Base-by-base conservation (phyloP, 129 eudicot genomes). In the Calendula officinalis region DNA sequence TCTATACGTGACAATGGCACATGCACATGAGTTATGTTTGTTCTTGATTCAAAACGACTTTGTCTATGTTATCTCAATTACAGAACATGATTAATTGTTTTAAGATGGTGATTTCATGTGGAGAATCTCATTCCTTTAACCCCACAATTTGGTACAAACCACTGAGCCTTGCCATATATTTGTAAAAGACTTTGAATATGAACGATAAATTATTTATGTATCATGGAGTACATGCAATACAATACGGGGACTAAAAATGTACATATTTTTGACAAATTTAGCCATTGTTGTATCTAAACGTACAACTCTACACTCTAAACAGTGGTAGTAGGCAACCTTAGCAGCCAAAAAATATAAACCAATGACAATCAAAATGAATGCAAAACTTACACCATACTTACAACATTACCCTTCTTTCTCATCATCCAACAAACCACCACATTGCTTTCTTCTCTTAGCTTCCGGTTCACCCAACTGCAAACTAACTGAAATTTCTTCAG, bases 391-490 rank as follows among this genome's bases (percentile, higher is more conserved):
- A 55, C 7, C 7, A 65, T 66, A 74, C 78, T 74, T 70, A 73
- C 62, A 41, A 11, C 13, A 37, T 11, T 36, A 41, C 12, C 47
- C 40, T 66, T 49, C 6, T 51, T 5, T 44, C 30, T 78, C 64
- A 68, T 34, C 48, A 38, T 12, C 32, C 7, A 5, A 58, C 62
- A 11, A 41, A 49, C 61, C 68, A 16, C 71, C 83, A 33, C 39
- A 77, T 11, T 71, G 80, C 72, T 86, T 86, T 75, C 95, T 75
- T 69, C 86, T 77, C 74, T 86, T 86, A 1, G 72, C 50, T 66
- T 74, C 85, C 0, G 83, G 94, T 68, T 82, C 90, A 48, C 87
- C 83, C 61, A 72, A 61, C 64, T 67, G 84, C 81, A 88, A 67
- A n/a, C 86, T 65, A 52, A 88, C 73, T 34, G 69, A 77, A 42